Conservation (phyloP, 805 yeast species). For the Spathaspora gorwiae region DNA sequence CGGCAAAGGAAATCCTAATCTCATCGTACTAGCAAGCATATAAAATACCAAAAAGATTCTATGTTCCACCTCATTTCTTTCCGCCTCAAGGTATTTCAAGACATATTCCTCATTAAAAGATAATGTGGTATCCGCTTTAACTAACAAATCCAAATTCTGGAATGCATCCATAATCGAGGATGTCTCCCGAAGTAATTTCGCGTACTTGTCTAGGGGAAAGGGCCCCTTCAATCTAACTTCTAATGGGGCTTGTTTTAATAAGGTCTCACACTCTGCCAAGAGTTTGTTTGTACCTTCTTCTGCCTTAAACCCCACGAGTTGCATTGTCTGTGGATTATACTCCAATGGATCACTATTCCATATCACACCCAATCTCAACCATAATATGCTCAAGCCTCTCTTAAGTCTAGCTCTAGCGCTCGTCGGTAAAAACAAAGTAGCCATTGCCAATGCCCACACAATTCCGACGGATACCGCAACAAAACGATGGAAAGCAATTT, state of each 20-base stretch:
- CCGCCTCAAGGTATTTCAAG: constrained; percentile 48
- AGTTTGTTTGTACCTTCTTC: constrained; percentile 46
- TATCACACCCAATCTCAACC: constrained; percentile 76
- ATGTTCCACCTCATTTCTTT: constrained; percentile 65
- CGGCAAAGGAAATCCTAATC: constrained; percentile 73
- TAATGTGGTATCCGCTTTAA: constrained; percentile 55
- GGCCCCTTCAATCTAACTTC: constrained; percentile 73
- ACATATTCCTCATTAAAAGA: constrained; percentile 52
- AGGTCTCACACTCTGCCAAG: constrained; percentile 54
- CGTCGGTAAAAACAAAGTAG: constrained; percentile 64
- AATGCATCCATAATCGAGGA: constrained; percentile 67
- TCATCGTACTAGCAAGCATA: constrained; percentile 71
- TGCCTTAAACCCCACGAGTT: constrained; percentile 42
- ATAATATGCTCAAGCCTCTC: constrained; percentile 58
- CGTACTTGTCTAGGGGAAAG: constrained; percentile 54
- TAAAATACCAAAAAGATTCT: constrained; percentile 72
- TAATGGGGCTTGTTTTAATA: constrained; percentile 67
- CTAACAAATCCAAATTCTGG: constrained; percentile 67
- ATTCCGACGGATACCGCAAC: constrained; percentile 70
- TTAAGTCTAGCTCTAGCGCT: constrained; percentile 70
- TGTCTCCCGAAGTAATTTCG: constrained; percentile 48
- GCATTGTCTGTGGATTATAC: constrained; percentile 22
- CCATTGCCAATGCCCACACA: constrained; percentile 69
- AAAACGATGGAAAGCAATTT: constrained; percentile 76
- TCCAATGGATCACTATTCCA: constrained; percentile 76